phyloP scores from a whole-genome alignment of 2,329 filamentous ascomycete species.

The Bipolaris sorokiniana region DNA sequence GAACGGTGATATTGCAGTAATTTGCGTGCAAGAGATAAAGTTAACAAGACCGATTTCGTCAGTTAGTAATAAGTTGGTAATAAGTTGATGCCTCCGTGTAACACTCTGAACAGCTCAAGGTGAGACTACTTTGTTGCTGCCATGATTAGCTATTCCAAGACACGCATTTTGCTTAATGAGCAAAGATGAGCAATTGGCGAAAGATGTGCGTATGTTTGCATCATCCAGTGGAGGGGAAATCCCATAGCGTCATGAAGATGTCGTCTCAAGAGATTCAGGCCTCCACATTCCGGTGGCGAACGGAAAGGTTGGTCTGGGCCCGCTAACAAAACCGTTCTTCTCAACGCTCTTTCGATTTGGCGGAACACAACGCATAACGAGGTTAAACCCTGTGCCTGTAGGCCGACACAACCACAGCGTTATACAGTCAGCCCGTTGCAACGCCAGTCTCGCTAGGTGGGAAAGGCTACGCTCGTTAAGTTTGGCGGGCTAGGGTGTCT shows the following conservation, averaged over 20 bases:
- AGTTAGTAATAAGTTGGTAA: too few relatives aligned
- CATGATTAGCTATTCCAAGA: too few relatives aligned
- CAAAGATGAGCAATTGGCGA: neutral
- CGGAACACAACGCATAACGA: neutral
- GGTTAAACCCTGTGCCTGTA: slow-evolving; percentile 1
- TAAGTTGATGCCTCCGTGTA: too few relatives aligned
- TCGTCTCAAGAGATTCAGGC: neutral
- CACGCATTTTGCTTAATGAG: neutral
- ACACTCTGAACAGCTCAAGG: neutral
- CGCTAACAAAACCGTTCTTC: slow-evolving; percentile 6
- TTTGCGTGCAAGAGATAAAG: too few relatives aligned
- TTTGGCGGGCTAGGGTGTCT: neutral
- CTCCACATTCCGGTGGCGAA: slow-evolving; percentile 9
- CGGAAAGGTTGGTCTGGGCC: slow-evolving; percentile 9
- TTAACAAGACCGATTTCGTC: neutral
- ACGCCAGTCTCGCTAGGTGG: neutral
- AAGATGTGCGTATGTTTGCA: neutral
- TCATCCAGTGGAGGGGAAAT: neutral
- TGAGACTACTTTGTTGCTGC: too few relatives aligned
- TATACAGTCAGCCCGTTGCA: neutral
- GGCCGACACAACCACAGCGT: neutral
- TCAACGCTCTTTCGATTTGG: slow-evolving; percentile 6
- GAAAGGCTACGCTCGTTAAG: neutral
- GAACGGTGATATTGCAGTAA: too few relatives aligned
- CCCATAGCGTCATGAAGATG: neutral